Base-by-base conservation (phyloP, 768 basidiomycete species). In the Leucocoprinus leucothites region DNA sequence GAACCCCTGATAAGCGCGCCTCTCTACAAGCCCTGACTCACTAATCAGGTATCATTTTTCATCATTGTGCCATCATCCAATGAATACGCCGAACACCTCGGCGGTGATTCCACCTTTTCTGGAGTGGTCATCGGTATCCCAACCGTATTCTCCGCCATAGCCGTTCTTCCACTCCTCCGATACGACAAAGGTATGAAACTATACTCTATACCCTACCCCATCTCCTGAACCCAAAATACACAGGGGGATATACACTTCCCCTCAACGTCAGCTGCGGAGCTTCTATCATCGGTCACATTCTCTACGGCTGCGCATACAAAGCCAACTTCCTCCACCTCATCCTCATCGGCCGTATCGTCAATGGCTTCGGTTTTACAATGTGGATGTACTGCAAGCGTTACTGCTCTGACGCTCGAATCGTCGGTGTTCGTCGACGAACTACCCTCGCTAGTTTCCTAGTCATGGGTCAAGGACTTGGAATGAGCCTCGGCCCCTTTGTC, bases 301-400 rank as follows among this genome's bases (percentile, higher is more conserved):
- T 84, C 6, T 86, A 87, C 62, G 84, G 76, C 11, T 66, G 81
- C 31, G 86, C 86, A 0, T 87, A 86, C 64, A 71, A 65, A n/a
- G 72, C 78, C 24, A 72, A 80, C 61, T 82, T 74, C 64, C 76
- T 89, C 8, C 87, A 88, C 64, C 73, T 87, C 59, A 85, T 87
- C 60, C 80, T 89, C 53, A 73, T 87, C 34, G 85, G 84, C 5
- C 84, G 87, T 13, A 81, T 84, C 51, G 77, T 86, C 31, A 75
- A 72, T 36, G 86, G 86, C 1, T 62, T 86, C 40, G 77, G 78
- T 5, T 86, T 84, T 61, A 77, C 82, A 1, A 71, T 78, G 25
- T 85, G 80, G 73, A 80, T 89, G 83, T 87, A 86, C 67, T 71
- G 69, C 61, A 87, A 87, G 61, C 77, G 82, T 14, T 88, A 84